Conservation (phyloP, 2,329 filamentous ascomycete species). For the Hypomyces perniciosus region DNA sequence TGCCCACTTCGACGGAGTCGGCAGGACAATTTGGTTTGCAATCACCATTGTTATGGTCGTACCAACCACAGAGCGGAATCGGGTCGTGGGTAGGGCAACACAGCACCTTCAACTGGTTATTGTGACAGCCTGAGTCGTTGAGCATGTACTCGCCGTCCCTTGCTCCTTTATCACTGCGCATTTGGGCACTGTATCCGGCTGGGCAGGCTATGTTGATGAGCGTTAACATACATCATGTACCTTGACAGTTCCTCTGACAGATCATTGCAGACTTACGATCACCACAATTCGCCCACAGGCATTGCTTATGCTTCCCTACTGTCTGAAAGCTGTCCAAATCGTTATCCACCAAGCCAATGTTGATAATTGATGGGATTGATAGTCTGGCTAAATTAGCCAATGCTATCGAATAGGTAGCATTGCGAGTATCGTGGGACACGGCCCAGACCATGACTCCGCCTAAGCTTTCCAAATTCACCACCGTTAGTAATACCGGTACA, state of each 20-base stretch:
- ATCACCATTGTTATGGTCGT: background rate
- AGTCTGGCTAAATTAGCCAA: background rate
- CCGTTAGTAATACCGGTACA: background rate
- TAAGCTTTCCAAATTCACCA: background rate
- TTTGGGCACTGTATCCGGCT: background rate
- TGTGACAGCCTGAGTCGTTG: background rate
- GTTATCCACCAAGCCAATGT: background rate
- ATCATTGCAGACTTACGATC: background rate
- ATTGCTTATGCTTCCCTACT: background rate
- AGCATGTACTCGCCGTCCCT: constrained; percentile 1
- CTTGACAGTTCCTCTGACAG: background rate
- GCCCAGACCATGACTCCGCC: constrained; percentile 2
- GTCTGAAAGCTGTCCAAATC: background rate
- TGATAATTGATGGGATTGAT: background rate
- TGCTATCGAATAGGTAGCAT: constrained; percentile 1
- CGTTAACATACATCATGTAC: background rate
- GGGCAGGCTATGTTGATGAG: background rate
- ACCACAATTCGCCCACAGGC: background rate
- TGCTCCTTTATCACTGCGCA: background rate
- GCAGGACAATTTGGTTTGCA: background rate
- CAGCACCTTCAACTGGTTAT: background rate
- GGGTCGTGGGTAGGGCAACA: background rate
- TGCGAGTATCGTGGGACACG: constrained; percentile 1
- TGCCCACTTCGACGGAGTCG: background rate
- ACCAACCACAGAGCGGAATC: background rate